phyloP scores from a whole-genome alignment of 495 filamentous ascomycete species.

The Daldinia bambusicola region DNA sequence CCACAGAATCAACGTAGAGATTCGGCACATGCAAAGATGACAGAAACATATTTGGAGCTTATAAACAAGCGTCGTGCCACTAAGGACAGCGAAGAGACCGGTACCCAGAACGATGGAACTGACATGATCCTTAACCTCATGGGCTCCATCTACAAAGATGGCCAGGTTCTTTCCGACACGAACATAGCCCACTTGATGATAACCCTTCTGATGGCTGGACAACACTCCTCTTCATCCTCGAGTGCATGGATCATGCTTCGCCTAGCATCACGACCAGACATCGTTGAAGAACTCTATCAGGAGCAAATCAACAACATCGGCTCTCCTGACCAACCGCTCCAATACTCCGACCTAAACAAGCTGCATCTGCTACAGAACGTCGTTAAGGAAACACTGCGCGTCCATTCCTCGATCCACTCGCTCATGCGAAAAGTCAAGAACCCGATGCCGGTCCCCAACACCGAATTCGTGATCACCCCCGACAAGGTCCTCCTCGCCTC shows the following conservation, averaged over 20 bases:
- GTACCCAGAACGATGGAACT: not conserved
- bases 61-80: not conserved
- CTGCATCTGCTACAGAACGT: not conserved
- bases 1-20: not conserved
- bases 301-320: not conserved
- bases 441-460: not conserved
- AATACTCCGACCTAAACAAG: constrained; percentile 5
- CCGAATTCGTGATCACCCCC: not conserved
- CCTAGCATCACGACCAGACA: constrained; percentile 1
- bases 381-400: not conserved
- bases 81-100: not conserved
- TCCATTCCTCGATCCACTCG: not conserved
- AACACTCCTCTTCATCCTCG: not conserved
- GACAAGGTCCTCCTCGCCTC: constrained; percentile 1
- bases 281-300: not conserved
- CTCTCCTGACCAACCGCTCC: not conserved
- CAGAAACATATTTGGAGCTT: not conserved
- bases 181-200: constrained; percentile 1
- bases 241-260: constrained; percentile 5
- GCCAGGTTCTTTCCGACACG: not conserved
- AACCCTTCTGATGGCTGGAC: not conserved
- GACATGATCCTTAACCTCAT: constrained; percentile 1
- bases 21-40: constrained; percentile 1
- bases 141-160: not conserved
- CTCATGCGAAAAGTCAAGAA: constrained; percentile 1